Evolutionary conservation across 371 early-diverging fungal species (phyloP).

Genomic region (Apophysomyces sp.): DNA sequence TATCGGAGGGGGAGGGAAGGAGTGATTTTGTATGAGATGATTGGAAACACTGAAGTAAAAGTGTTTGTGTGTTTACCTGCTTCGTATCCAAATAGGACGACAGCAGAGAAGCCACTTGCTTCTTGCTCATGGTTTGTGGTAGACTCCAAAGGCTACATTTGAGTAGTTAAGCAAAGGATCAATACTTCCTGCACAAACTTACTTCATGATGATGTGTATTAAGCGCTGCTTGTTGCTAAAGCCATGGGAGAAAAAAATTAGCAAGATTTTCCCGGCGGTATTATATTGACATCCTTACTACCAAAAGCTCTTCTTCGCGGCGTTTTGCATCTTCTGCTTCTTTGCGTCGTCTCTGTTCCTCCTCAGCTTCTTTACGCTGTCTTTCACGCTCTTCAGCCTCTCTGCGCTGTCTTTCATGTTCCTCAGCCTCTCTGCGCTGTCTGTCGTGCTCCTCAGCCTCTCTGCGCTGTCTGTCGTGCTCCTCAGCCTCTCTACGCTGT

Average conservation of each 20-base stretch:
- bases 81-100: constrained; percentile 75
- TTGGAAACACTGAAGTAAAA: not conserved
- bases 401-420: constrained; percentile 17
- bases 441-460: constrained; percentile 11
- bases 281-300: not conserved
- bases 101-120: constrained; percentile 43
- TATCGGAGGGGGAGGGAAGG: too few species aligned
- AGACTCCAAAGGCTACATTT: constrained; percentile 25
- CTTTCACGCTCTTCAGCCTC: constrained; percentile 24
- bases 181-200: not conserved
- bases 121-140: constrained; percentile 12
- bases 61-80: constrained; percentile 38
- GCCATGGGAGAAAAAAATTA: not conserved
- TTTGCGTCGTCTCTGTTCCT: constrained; percentile 11
- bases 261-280: not conserved
- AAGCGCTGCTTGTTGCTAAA: constrained; percentile 8
- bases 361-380: constrained; percentile 25
- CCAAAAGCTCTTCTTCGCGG: constrained; percentile 1
- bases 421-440: constrained; percentile 22
- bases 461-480: constrained; percentile 8
- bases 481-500: constrained; percentile 13
- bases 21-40: constrained; percentile 3
- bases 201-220: constrained; percentile 12
- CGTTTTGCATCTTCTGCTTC: constrained; percentile 13
- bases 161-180: not conserved